phyloP scores from a whole-genome alignment of 352 stramenopile species.

The Phytophthora constricta region DNA sequence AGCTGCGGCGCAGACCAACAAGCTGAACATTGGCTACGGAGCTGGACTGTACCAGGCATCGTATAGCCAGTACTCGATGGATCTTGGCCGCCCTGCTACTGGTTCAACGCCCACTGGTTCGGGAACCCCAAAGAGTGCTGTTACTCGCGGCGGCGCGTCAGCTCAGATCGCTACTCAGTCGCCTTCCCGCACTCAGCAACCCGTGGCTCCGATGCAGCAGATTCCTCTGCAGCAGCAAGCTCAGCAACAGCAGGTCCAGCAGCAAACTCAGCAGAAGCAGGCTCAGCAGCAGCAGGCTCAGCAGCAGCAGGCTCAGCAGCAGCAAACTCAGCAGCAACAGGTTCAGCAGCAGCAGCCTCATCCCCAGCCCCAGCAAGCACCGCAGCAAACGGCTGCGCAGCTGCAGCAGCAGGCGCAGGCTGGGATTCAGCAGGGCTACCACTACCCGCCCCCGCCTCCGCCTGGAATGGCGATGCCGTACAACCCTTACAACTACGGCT shows the following conservation, averaged over 20 bases:
- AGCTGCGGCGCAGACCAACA: conserved; percentile 50
- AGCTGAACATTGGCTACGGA: conserved; percentile 75
- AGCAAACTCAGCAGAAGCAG: conserved; percentile 58
- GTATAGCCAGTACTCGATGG: conserved; percentile 87
- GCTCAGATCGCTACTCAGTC: conserved; percentile 53
- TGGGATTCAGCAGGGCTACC: conserved; percentile 76
- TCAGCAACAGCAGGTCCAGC: conserved; percentile 41
- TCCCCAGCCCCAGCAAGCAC: too few relatives aligned
- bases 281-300: conserved; percentile 37
- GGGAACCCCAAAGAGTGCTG: conserved; percentile 66
- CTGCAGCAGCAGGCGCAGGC: conserved; percentile 62
- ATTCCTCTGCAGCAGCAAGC: conserved; percentile 45
- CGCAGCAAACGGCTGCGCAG: conserved; percentile 59
- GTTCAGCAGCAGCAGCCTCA: conserved; percentile 40
- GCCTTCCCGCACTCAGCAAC: conserved; percentile 56
- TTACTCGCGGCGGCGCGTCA: conserved; percentile 26
- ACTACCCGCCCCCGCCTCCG: conserved; percentile 84
- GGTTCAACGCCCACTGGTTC: conserved; percentile 45
- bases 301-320: conserved; percentile 52
- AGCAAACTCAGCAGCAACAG: conserved; percentile 42
- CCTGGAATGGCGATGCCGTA: conserved; percentile 88
- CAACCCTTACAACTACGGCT: conserved; percentile 91
- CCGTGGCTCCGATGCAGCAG: conserved; percentile 48
- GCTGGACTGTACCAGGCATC: conserved; percentile 75
- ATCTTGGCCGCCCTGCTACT: conserved; percentile 53